A percentile compares a stretch with the other conserved stretches of the same genome.
Conservation (phyloP, 2,329 filamentous ascomycete species). For the Trichoderma sp. region DNA sequence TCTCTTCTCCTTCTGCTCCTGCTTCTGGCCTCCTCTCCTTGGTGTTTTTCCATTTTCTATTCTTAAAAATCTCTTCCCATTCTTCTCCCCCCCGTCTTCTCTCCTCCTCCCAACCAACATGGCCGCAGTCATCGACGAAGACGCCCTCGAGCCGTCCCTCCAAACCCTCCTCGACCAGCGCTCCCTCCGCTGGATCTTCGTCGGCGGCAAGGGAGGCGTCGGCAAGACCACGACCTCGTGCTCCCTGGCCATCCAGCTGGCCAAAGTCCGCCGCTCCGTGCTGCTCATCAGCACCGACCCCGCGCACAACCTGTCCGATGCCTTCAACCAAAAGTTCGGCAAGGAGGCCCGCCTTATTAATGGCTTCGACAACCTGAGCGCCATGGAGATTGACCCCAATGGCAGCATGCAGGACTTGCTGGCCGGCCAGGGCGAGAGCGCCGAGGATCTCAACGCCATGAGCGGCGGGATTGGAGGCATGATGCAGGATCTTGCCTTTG, state of each 20-base stretch:
- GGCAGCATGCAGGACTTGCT: constrained; percentile 95
- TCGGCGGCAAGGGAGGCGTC: constrained; percentile 96
- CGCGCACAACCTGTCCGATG: constrained; percentile 95
- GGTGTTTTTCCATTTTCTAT: not conserved
- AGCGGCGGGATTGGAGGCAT: constrained; percentile 79
- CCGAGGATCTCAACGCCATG: constrained; percentile 64
- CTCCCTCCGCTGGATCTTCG: constrained; percentile 96
- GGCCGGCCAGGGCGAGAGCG: constrained; percentile 64
- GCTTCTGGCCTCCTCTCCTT: not conserved
- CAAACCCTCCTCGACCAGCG: constrained; percentile 95
- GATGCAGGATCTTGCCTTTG: constrained; percentile 98
- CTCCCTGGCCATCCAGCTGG: constrained; percentile 95
- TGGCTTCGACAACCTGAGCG: constrained; percentile 89
- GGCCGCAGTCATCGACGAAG: constrained; percentile 53
- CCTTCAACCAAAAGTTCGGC: constrained; percentile 98
- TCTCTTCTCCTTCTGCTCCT: not conserved
- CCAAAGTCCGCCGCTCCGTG: constrained; percentile 90
- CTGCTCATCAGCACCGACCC: constrained; percentile 98
- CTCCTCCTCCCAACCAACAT: constrained; percentile 27
- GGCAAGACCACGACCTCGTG: constrained; percentile 99
- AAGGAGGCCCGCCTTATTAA: constrained; percentile 93
- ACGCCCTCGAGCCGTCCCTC: constrained; percentile 85
- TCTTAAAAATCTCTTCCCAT: not conserved
- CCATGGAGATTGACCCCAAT: constrained; percentile 99
- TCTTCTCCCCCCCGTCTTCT: not conserved